Evolutionary conservation across 2,329 filamentous ascomycete genomes (phyloP), one percentile per base, ranked within the genome.

Genomic region (Aureobasidium namibiae): DNA sequence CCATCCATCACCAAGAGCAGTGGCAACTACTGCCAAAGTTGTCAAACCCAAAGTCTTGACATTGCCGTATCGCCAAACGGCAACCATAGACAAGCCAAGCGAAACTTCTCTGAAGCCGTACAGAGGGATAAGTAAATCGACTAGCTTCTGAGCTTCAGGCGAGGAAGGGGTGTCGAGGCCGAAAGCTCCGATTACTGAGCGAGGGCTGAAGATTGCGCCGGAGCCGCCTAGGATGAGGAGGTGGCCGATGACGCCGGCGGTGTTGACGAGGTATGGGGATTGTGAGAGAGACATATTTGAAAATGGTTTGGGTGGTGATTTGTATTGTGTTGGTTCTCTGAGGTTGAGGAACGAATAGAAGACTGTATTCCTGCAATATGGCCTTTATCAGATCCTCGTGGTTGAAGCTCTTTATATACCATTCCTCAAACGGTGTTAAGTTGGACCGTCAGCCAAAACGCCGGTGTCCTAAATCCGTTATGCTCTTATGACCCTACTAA

Each of bases 231-330:
- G 13, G 26, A 54, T 4, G 16, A 42, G 38, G 9, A 41, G 36
- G 10, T 42, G 50, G 14, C 50, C 26, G 18, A 54, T 6, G 16
- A 54, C 24, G 24, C 36, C 50, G 78, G 88, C 89, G 6, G 92
- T 95, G 52, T 71, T 99, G 64, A 82, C 91, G 65, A 81, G 85
- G 1, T 80, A 94, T 65, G 94, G 99, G 73, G 94, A 99, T 75
- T 96, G 95, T 75, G 92, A 96, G 73, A 81, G 92, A 66, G 82
- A 83, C 62, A 90, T 96, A 89, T 73, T 96, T 64, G 92, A 90
- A 21, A 4, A 3, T 4, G 38, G 11, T 14, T 24, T 13, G 14
- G 41, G 26, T 44, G 23, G 13, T 18, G 14, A 4, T 39, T 16
- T 14, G 13, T 8, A 14, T 2, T 21, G 16, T 42, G 11, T 42